Base-by-base conservation (phyloP, 2,329 filamentous ascomycete genomes). In the Didymella exigua region DNA sequence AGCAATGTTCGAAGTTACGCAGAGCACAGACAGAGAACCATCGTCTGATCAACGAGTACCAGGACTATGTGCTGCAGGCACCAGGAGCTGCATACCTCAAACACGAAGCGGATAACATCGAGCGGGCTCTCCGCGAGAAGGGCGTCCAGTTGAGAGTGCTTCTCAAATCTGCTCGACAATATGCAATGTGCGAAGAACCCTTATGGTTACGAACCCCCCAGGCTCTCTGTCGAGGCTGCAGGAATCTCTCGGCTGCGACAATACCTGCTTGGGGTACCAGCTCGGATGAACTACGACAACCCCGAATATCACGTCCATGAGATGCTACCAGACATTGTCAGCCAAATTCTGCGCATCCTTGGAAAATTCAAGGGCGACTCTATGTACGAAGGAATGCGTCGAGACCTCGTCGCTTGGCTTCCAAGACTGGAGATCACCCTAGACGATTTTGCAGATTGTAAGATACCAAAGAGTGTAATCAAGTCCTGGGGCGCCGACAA, bases 231-330 rank as follows among this genome's bases (percentile, higher is more conserved):
- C 2, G 21, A 47, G 21, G 43, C 43, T 5, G 34, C 50, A 7
- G 56, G 61, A 0, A 43, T 61, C 1, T 38, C 38, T 3, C 18
- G 10, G 4, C 23, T 63, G 5, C 55, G 56, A 21, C 46, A 27
- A 0, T 58, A 53, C 24, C 47, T 63, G 0, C 44, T 42, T 6
- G 34, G 16, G 4, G 16, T 61, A 10, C 49, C 56, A 6, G 49
- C 54, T 8, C 21, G 49, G 14, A 45, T 42, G 5, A 61, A 61
- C 27, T 49, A 49, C 18, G 26, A 18, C 2, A 40, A 38, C 2
- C 56, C 56, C 6, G 40, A 46, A 6, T 29, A 55, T 3, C 60
- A 61, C 18, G 43, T 59, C n/a, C 48, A 45, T 13, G 36, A 48
- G 10, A 41, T 24, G 2, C 31, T 63, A 2, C 56, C 51, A n/a